Percentiles rank a stretch among this genome's conserved stretches.
Conservation (phyloP, 2,329 filamentous ascomycete genomes). For the Ceratocystis ficicola region DNA sequence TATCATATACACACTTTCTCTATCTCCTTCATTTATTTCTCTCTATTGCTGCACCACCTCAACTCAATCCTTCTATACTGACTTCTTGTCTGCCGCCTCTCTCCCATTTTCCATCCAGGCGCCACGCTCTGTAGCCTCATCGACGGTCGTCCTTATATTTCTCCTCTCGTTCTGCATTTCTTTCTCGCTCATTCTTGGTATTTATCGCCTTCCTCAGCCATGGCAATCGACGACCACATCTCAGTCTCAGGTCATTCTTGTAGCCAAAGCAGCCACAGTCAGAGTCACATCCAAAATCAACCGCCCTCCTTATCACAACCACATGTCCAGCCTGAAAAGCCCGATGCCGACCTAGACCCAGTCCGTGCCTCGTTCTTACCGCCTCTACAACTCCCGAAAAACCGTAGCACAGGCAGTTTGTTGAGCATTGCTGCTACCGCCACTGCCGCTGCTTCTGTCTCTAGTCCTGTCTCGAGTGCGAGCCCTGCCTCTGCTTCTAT, state of each 20-base stretch:
- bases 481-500: background rate
- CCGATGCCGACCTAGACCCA: conserved; percentile 4
- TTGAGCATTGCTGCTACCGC: conserved; percentile 11
- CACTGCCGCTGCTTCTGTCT: background rate
- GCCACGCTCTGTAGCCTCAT: no score
- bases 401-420: conserved; percentile 21
- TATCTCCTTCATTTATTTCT: background rate
- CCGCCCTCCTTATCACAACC: conserved; percentile 8
- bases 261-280: background rate
- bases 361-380: conserved; percentile 1
- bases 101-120: background rate
- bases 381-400: conserved; percentile 18
- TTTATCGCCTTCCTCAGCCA: background rate
- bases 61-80: conserved; percentile 2
- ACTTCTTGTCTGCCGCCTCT: background rate
- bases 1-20: background rate
- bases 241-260: background rate
- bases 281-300: background rate
- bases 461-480: conserved; percentile 1
- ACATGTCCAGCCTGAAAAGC: background rate
- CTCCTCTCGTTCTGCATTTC: background rate
- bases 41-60: background rate
- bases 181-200: background rate
- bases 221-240: conserved; percentile 7
- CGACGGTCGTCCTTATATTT: background rate